Conservation (phyloP, 768 basidiomycete species). For the Mycena vitilis region DNA sequence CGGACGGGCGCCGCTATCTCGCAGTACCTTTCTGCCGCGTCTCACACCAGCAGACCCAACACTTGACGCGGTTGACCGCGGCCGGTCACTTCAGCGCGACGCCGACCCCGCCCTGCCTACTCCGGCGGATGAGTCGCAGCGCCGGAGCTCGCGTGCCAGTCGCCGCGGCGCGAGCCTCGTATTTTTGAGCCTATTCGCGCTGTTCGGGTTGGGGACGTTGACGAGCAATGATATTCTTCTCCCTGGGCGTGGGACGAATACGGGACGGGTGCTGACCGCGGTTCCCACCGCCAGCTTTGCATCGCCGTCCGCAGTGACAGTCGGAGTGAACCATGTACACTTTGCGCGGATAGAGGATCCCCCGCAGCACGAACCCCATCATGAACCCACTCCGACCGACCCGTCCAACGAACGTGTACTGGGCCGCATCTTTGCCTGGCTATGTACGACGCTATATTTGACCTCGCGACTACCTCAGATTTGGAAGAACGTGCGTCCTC, state of each 20-base stretch:
- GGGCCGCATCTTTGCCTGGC: slow-evolving; percentile 94
- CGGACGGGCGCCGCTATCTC: slow-evolving; percentile 48
- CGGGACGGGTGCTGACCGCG: slow-evolving; percentile 62
- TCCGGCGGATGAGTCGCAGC: slow-evolving; percentile 39
- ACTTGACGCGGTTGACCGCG: slow-evolving; percentile 50
- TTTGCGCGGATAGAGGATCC: slow-evolving; percentile 22
- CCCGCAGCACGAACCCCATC: slow-evolving; percentile 40
- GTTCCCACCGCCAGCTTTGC: slow-evolving; percentile 27
- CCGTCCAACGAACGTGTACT: slow-evolving; percentile 67
- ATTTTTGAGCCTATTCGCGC: slow-evolving; percentile 80
- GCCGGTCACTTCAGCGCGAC: slow-evolving; percentile 58
- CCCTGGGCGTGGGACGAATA: slow-evolving; percentile 43
- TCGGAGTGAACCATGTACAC: slow-evolving; percentile 12
- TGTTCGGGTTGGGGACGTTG: slow-evolving; percentile 76
- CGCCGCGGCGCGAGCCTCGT: slow-evolving; percentile 82
- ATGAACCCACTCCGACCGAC: slow-evolving; percentile 34
- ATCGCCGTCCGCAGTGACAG: slow-evolving; percentile 18
- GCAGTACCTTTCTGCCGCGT: slow-evolving; percentile 50
- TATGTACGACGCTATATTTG: slow-evolving; percentile 92
- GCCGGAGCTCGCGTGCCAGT: slow-evolving; percentile 71
- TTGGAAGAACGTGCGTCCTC: slow-evolving; percentile 92
- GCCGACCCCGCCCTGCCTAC: slow-evolving; percentile 40
- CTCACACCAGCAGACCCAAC: slow-evolving; percentile 50
- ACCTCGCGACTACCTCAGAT: slow-evolving; percentile 97
- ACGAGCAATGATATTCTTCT: slow-evolving; percentile 40